Base-by-base conservation (phyloP, 805 yeast species). In the Kluyveromyces starmeri region DNA sequence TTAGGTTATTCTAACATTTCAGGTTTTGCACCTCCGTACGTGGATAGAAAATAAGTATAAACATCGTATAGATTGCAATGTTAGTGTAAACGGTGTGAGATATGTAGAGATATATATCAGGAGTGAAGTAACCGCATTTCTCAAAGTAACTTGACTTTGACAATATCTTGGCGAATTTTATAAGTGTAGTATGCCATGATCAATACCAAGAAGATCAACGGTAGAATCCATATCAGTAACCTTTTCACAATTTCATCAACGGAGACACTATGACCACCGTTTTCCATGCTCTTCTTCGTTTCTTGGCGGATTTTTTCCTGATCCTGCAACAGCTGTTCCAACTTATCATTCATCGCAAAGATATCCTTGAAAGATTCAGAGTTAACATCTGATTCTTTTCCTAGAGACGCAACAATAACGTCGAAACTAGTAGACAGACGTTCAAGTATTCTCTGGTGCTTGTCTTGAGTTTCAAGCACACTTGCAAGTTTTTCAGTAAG, bases 1-100 rank as follows among this genome's bases (percentile, higher is more conserved):
- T 28, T 67, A 9, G 70, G 68, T 0, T 54, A 66, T 42, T 58
- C 68, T 2, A 71, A 70, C 42, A 62, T 71, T 12, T 53, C 58
- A 35, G 63, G 65, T 7, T 54, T 59, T 23, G 67, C 58, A 40
- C 73, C 77, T 7, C 67, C 71, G 1, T 72, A 68, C 44, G 43
- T 39, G 19, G 41, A 39, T 24, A 37, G 36, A 26, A 7, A 19
- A 7, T 37, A 32, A 16, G 19, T n/a, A n/a, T n/a, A n/a, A n/a
- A n/a, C n/a, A n/a, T n/a, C n/a, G n/a, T n/a, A n/a, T n/a, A n/a
- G n/a, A n/a, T n/a, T n/a, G n/a, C n/a, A 23, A 23, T 23, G n/a
- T 7, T 23, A 23, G 13, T 10, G 26, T 10, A 23, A 23, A 6
- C n/a, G n/a, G n/a, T n/a, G n/a, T n/a, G n/a, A n/a, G n/a, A n/a